Evolutionary conservation across 441 rosid species (phyloP).

Genomic region (Flueggea neowawraea): DNA sequence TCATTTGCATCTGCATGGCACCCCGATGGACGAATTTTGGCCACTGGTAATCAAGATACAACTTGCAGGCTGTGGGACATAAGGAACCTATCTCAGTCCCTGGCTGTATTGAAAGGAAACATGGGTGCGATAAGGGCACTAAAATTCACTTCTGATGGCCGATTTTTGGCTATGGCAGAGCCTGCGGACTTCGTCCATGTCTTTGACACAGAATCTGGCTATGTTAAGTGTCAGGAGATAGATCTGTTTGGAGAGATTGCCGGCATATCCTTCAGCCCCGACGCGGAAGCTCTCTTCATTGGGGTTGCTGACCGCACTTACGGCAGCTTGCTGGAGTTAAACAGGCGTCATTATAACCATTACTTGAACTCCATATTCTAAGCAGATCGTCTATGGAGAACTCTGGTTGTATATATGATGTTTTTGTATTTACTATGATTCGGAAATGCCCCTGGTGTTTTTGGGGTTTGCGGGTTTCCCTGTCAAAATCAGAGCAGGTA

Average conservation of each 20-base stretch:
- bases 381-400: no score
- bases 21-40: no score
- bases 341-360: conserved; percentile 31
- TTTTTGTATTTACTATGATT: neutral
- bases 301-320: conserved; percentile 61
- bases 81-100: conserved; percentile 43
- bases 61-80: conserved; percentile 57
- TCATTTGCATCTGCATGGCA: no score
- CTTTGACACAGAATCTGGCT: conserved; percentile 39
- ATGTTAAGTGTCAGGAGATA: conserved; percentile 46
- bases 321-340: conserved; percentile 56
- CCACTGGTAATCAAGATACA: conserved; percentile 63
- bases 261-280: conserved; percentile 55
- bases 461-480: neutral
- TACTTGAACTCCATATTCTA: conserved; percentile 33
- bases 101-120: conserved; percentile 53
- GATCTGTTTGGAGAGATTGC: conserved; percentile 62
- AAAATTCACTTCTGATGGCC: conserved; percentile 48
- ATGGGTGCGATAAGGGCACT: conserved; percentile 53
- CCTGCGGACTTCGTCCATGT: conserved; percentile 62
- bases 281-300: conserved; percentile 50
- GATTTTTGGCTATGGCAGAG: conserved; percentile 53
- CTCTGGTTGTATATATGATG: neutral
- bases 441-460: neutral
- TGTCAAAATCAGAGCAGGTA: no score